Conservation (phyloP, 331 rosid genomes). For the Dryas integrifolia region DNA sequence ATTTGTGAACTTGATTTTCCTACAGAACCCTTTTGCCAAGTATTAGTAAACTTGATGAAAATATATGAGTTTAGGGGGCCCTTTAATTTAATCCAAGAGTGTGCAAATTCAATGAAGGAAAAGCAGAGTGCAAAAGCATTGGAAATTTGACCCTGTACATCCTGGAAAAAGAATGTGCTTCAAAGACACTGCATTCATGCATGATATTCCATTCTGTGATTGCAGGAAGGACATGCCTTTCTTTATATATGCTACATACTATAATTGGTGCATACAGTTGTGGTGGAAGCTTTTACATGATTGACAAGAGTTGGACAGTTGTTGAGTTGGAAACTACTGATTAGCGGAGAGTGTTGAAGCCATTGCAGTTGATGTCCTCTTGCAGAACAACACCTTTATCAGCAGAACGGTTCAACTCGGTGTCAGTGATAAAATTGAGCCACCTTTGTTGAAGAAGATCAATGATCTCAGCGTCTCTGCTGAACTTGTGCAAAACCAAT, state of each 20-base stretch:
- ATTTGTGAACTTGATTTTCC: not conserved
- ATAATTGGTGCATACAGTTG: not conserved
- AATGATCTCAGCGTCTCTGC: conserved; percentile 70
- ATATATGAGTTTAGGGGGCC: too few species aligned
- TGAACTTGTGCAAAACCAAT: conserved; percentile 18
- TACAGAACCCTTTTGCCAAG: not conserved
- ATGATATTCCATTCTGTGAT: conserved; percentile 22
- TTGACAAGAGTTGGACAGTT: conserved; percentile 1
- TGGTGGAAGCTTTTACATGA: not conserved
- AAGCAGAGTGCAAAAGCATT: conserved; percentile 7
- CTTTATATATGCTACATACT: conserved; percentile 12
- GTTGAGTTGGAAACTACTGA: not conserved
- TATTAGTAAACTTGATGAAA: too few species aligned
- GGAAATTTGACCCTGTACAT: conserved; percentile 16
- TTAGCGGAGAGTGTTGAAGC: conserved; percentile 53
- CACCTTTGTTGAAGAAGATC: conserved; percentile 62
- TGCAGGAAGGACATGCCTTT: not conserved
- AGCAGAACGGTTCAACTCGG: conserved; percentile 40
- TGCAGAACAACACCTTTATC: conserved; percentile 46
- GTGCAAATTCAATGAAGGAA: not conserved
- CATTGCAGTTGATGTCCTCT: conserved; percentile 55
- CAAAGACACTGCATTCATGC: conserved; percentile 28
- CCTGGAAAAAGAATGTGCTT: conserved; percentile 23
- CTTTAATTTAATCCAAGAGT: too few species aligned
- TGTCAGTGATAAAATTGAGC: conserved; percentile 56